Base-by-base conservation (phyloP, 2,329 filamentous ascomycete genomes). In the Colletotrichum chrysophilum region DNA sequence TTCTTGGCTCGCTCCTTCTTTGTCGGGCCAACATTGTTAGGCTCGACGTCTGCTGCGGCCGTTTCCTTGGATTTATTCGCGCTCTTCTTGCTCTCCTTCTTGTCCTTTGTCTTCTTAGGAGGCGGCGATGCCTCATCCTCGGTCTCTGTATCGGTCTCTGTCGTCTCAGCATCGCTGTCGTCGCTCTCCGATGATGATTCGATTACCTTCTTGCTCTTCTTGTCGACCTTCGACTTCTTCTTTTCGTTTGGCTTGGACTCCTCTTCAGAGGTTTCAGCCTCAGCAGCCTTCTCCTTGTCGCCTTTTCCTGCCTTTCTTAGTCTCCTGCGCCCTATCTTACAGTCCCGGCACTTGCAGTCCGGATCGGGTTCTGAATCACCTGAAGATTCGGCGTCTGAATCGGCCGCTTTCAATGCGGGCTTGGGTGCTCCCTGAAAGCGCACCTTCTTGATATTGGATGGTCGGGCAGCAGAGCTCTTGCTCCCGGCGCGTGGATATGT, bases 401-500 rank as follows among this genome's bases (percentile, higher is more conserved):
- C 68, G 26, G 77, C 71, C 18, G 78, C 82, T 76, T 87, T 88
- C 73, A 86, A 65, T 5, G 84, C 84, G 4, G 86, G 83, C 77
- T 85, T 87, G 68, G 76, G 79, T 4, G 82, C 78, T 9, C 82
- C 78, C 16, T 85, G 78, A 71, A 89, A 89, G 18, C 85, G 86
- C 36, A 89, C 88, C 70, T 86, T 87, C 78, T 88, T 88, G 34
- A 80, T 64, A 30, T 78, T 77, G 16, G 76, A 48, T n/a, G 64
- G n/a, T 16, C 16, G 36, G 5, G 34, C 58, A 24, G 62, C 16
- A 26, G 69, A 30, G 36, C 60, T 28, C 43, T 66, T 55, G 60
- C 43, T 24, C 38, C 83, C 79, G 6, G 83, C 81, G 68, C 88
- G 86, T 2, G 89, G 89, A 67, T 89, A 89, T 2, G 87, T 88